Percentiles rank a stretch among this genome's conserved stretches.
Conservation (phyloP, 495 filamentous ascomycete genomes). For the Opeltia flavorubescens region DNA sequence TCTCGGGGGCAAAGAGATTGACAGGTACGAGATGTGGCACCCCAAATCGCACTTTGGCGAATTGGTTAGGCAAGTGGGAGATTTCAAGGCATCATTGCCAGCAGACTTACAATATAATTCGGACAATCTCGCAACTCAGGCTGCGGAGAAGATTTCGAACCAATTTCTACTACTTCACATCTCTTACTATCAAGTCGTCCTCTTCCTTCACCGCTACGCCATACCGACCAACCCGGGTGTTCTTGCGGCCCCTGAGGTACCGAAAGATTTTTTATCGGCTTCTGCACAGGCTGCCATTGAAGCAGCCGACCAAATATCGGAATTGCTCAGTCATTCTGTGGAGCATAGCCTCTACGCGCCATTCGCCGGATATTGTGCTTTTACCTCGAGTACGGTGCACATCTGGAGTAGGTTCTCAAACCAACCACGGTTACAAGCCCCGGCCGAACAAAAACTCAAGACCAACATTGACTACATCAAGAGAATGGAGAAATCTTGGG, state of each 20-base stretch:
- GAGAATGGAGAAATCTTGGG: conserved; percentile 96
- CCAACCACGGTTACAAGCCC: conserved; percentile 56
- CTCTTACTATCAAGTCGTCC: conserved; percentile 69
- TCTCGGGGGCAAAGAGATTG: conserved; percentile 74
- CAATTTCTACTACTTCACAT: conserved; percentile 95
- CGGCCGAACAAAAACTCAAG: conserved; percentile 73
- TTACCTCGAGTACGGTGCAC: conserved; percentile 81
- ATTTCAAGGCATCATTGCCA: conserved; percentile 58
- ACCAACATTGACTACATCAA: conserved; percentile 80
- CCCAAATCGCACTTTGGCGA: conserved; percentile 57
- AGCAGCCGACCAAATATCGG: conserved; percentile 81
- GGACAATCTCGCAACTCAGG: conserved; percentile 76
- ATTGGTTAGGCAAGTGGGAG: conserved; percentile 56
- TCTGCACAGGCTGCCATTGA: conserved; percentile 64
- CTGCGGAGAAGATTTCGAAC: conserved; percentile 70
- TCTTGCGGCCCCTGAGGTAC: conserved; percentile 56
- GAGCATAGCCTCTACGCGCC: conserved; percentile 74
- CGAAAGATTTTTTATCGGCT: conserved; percentile 64
- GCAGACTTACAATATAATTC: conserved; percentile 52
- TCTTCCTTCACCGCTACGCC: conserved; percentile 83
- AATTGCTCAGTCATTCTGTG: conserved; percentile 64
- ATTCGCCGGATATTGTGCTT: conserved; percentile 90
- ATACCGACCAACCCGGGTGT: conserved; percentile 57
- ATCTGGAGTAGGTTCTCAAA: conserved; percentile 83
- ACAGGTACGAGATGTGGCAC: conserved; percentile 66